A percentile compares a stretch with the other conserved stretches of the same genome.
phyloP scores from a whole-genome alignment of 176 grass and related monocot genomes.

The Carex pumila region DNA sequence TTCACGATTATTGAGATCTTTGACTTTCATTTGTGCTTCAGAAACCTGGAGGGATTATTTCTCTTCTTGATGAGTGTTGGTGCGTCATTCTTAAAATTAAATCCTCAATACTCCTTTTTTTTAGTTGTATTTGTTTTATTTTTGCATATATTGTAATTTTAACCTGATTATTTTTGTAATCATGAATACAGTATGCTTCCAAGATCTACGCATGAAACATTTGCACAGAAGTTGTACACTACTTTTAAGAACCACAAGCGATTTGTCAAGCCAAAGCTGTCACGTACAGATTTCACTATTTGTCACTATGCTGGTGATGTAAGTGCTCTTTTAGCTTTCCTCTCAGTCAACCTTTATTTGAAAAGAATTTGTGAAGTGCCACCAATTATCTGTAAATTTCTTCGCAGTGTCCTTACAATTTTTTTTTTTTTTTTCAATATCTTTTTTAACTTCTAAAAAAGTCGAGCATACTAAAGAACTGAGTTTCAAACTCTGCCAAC shows the following conservation, averaged over 20 bases:
- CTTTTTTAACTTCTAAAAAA: background rate
- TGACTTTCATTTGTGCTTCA: slow-evolving; percentile 31
- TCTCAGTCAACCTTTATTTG: background rate
- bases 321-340: slow-evolving; percentile 28
- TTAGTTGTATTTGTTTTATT: background rate
- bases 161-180: slow-evolving; percentile 15
- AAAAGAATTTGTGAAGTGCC: slow-evolving; percentile 4
- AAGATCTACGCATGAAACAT: slow-evolving; percentile 93
- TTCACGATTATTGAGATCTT: background rate
- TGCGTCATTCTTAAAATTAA: slow-evolving; percentile 27
- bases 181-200: slow-evolving; percentile 75
- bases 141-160: background rate
- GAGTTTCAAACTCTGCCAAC: background rate
- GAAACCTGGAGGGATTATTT: slow-evolving; percentile 98
- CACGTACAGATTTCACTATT: slow-evolving; percentile 87
- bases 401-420: background rate
- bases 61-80: slow-evolving; percentile 98
- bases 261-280: slow-evolving; percentile 89
- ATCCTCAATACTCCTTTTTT: slow-evolving; percentile 18
- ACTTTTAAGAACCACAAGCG: slow-evolving; percentile 91
- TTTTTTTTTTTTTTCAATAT: background rate
- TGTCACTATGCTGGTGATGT: slow-evolving; percentile 97
- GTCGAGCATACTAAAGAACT: background rate
- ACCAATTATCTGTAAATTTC: background rate
- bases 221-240: slow-evolving; percentile 92